These are phyloP conservation scores for Vaccinium myrtillus DNA, from an alignment of 148 eudicot species.

Conservation along the genomic window DNA sequence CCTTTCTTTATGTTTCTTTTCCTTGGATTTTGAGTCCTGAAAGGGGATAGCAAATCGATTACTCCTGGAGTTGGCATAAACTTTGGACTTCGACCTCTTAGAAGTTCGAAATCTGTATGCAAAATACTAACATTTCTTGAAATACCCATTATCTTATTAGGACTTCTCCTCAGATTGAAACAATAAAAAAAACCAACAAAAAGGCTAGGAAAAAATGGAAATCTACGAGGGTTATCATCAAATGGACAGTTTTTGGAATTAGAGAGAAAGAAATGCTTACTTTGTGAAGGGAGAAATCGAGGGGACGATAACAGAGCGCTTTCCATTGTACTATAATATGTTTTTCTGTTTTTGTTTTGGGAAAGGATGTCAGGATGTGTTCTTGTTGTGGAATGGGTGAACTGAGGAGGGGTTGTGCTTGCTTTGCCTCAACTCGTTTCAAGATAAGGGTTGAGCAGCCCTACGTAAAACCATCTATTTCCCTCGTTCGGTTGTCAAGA, in stretches of 20 bases:
- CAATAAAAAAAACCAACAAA: not conserved
- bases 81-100: too few relatives aligned
- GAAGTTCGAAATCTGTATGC: not conserved
- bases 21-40: too few relatives aligned
- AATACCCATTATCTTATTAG: not conserved
- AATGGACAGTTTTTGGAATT: not conserved
- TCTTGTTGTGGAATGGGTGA: slow-evolving; percentile 9
- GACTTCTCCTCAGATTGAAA: not conserved
- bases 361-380: not conserved
- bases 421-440: not conserved
- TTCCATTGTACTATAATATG: slow-evolving; percentile 41
- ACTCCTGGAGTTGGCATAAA: too few relatives aligned
- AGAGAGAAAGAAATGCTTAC: slow-evolving; percentile 35
- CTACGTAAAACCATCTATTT: too few relatives aligned
- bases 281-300: slow-evolving; percentile 38
- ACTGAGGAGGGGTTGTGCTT: slow-evolving; percentile 12
- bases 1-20: too few relatives aligned
- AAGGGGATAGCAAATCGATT: too few relatives aligned
- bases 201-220: not conserved
- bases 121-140: not conserved
- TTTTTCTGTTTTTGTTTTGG: not conserved
- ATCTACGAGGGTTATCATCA: not conserved
- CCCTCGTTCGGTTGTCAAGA: too few relatives aligned
- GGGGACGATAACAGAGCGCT: slow-evolving; percentile 53
- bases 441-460: too few relatives aligned